Evolutionary conservation across 306 rosid species (phyloP).

Genomic region (Trifolium pratense): DNA sequence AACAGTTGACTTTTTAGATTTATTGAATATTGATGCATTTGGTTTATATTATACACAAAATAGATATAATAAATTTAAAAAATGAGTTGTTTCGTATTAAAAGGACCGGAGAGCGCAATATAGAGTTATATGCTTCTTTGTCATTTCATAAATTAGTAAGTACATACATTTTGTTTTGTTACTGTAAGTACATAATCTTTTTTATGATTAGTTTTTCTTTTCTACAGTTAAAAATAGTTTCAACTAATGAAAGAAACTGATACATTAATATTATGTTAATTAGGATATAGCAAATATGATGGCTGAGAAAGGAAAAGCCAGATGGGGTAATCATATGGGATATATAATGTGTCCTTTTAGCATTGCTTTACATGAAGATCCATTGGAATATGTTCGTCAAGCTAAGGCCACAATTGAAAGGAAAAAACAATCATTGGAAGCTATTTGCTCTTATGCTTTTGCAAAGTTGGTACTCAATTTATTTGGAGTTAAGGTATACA

Average conservation of each 20-base stretch:
- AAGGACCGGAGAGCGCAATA: too few relatives aligned
- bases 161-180: background rate
- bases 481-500: conserved; percentile 60
- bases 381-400: conserved; percentile 57
- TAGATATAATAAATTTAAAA: too few relatives aligned
- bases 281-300: conserved; percentile 73
- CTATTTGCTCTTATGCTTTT: conserved; percentile 41
- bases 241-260: conserved; percentile 3
- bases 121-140: background rate
- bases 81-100: too few relatives aligned
- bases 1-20: too few relatives aligned
- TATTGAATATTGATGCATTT: too few relatives aligned
- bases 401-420: conserved; percentile 63
- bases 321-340: conserved; percentile 72
- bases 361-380: conserved; percentile 54
- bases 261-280: background rate
- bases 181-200: too few relatives aligned
- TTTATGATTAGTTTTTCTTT: conserved; percentile 1
- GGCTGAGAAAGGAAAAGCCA: conserved; percentile 60
- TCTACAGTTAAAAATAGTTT: background rate
- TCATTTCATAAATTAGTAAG: too few relatives aligned
- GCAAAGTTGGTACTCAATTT: conserved; percentile 40
- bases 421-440: conserved; percentile 66
- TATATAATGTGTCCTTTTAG: conserved; percentile 52
- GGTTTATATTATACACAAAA: too few relatives aligned